These are phyloP conservation scores for Lumnitzera racemosa DNA, from an alignment of 345 rosid genomes.

Conservation along the genomic window DNA sequence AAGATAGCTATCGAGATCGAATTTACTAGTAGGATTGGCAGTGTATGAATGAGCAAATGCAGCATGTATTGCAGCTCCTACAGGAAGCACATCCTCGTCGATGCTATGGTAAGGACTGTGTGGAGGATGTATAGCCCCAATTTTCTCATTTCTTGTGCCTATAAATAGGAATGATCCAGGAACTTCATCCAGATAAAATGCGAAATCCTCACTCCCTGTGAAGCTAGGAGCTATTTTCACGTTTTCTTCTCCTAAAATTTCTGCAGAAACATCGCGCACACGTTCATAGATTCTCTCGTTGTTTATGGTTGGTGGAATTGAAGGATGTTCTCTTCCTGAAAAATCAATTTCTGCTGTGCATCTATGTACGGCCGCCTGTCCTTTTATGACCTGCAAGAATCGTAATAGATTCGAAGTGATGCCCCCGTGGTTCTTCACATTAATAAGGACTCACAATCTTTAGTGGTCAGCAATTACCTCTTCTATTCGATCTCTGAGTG, in stretches of 20 bases:
- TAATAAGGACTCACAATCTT: no score
- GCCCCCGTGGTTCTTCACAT: no score
- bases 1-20: not conserved
- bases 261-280: conserved; percentile 17
- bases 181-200: conserved; percentile 34
- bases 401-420: not conserved
- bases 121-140: conserved; percentile 26
- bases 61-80: conserved; percentile 50
- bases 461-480: conserved; percentile 24
- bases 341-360: conserved; percentile 43
- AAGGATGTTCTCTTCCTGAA: conserved; percentile 32
- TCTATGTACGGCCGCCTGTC: conserved; percentile 46
- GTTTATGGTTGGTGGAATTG: conserved; percentile 44
- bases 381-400: conserved; percentile 34
- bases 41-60: conserved; percentile 42
- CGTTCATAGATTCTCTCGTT: conserved; percentile 27
- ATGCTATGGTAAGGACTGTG: conserved; percentile 48
- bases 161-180: conserved; percentile 39
- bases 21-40: conserved; percentile 4
- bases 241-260: conserved; percentile 43
- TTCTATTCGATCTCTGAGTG: conserved; percentile 40
- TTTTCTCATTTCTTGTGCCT: conserved; percentile 35
- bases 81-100: conserved; percentile 48
- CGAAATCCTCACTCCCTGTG: conserved; percentile 68
- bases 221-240: conserved; percentile 20